Percentiles rank a stretch among this genome's conserved stretches.
Evolutionary conservation across 2,329 filamentous ascomycete species (phyloP).

Genomic region (Coniochaeta pulveracea): DNA sequence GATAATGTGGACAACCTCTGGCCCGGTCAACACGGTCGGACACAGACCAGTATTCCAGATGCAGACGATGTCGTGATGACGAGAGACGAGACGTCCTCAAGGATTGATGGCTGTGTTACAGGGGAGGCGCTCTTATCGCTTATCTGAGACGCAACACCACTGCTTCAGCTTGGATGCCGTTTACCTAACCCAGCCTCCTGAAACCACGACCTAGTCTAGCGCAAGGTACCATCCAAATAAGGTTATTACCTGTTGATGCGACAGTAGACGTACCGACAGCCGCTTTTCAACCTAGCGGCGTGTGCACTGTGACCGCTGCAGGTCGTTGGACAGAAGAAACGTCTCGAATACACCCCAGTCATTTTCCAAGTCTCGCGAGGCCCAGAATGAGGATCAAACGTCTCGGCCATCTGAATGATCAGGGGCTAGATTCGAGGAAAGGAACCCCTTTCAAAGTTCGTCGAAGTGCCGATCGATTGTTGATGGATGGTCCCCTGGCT

Average conservation of each 20-base stretch:
- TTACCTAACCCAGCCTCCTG: neutral
- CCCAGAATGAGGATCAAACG: constrained; percentile 1
- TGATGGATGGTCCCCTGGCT: no score
- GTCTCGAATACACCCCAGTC: constrained; percentile 2
- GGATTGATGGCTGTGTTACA: neutral
- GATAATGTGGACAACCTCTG: no score
- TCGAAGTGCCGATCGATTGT: no score
- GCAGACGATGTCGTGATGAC: no score
- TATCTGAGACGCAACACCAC: constrained; percentile 8
- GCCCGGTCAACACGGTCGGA: no score
- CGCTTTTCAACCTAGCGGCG: no score
- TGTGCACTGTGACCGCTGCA: no score
- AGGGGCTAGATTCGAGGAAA: no score
- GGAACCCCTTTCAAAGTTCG: no score
- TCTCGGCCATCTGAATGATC: neutral
- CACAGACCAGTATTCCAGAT: no score
- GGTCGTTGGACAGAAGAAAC: no score
- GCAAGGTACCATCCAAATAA: neutral
- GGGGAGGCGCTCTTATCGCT: constrained; percentile 1
- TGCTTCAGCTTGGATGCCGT: constrained; percentile 2
- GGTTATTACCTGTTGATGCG: neutral
- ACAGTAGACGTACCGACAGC: neutral
- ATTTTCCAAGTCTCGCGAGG: constrained; percentile 1
- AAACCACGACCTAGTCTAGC: constrained; percentile 1
- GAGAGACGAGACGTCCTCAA: no score